These are phyloP conservation scores for Linnemannia hyalina DNA, from an alignment of 192 early-diverging fungal genomes.

Conservation along the genomic window DNA sequence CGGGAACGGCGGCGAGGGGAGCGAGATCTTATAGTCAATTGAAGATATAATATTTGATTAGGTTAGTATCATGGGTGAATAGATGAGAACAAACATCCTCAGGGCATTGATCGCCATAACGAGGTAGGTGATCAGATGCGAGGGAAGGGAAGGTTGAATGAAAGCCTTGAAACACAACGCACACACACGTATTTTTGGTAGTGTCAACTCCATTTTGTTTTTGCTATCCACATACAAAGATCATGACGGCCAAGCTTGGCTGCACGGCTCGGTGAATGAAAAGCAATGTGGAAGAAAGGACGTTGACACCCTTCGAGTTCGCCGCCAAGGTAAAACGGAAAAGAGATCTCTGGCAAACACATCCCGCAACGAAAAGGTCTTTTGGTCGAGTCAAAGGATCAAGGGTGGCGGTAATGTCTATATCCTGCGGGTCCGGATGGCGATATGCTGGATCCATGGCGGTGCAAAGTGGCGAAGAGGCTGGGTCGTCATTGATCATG, in stretches of 20 bases:
- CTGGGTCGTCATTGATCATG: neutral
- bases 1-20: slow-evolving; percentile 32
- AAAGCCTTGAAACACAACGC: neutral
- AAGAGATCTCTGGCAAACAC: neutral
- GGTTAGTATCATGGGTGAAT: neutral
- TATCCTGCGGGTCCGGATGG: neutral
- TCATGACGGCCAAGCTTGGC: slow-evolving; percentile 26
- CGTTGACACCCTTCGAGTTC: slow-evolving; percentile 4
- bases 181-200: neutral
- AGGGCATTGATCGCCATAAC: neutral
- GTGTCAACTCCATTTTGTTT: neutral
- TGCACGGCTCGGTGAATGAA: slow-evolving; percentile 41
- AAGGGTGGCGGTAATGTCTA: neutral
- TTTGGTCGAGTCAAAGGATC: neutral
- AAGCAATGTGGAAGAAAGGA: slow-evolving; percentile 3
- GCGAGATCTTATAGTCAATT: slow-evolving; percentile 23
- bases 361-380: neutral
- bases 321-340: neutral
- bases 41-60: neutral
- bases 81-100: neutral
- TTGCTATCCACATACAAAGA: slow-evolving; percentile 41
- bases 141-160: neutral
- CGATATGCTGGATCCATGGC: neutral
- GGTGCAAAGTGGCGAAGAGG: neutral
- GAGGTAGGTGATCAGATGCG: neutral